Evolutionary conservation across 2,329 filamentous ascomycete species (phyloP).

Genomic region (Cercospora citrullina): DNA sequence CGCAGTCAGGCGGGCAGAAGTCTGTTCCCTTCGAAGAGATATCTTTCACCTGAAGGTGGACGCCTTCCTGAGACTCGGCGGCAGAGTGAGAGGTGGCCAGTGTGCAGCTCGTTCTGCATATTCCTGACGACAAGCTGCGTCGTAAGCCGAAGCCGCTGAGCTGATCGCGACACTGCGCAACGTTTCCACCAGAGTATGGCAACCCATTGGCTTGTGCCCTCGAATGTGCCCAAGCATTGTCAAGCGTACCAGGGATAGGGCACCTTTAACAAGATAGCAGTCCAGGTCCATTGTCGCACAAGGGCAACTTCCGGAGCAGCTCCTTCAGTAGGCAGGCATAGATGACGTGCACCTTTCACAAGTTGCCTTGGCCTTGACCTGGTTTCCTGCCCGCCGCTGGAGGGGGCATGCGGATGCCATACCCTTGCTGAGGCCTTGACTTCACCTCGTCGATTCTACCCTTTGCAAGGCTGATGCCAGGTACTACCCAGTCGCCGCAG

Average conservation of each 20-base stretch:
- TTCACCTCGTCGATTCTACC: slow-evolving; percentile 74
- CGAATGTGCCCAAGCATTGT: not conserved
- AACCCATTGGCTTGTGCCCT: not conserved
- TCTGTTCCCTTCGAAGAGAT: not conserved
- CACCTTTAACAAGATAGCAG: not conserved
- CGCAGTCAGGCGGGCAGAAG: not conserved
- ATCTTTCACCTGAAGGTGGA: not conserved
- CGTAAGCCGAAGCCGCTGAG: not conserved
- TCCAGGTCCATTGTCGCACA: not conserved
- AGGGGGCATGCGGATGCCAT: slow-evolving; percentile 41
- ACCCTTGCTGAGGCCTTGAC: slow-evolving; percentile 29
- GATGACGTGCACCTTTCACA: slow-evolving; percentile 21
- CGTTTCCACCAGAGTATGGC: not conserved
- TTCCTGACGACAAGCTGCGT: not conserved
- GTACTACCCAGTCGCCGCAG: slow-evolving; percentile 86
- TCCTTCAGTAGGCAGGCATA: not conserved
- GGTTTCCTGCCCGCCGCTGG: slow-evolving; percentile 21
- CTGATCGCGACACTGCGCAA: not conserved
- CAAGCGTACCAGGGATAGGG: not conserved
- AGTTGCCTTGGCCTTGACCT: slow-evolving; percentile 19
- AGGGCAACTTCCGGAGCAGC: not conserved
- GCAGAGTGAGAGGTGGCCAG: not conserved
- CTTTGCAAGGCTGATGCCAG: slow-evolving; percentile 82
- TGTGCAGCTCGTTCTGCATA: not conserved
- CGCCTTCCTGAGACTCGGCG: not conserved